Evolutionary conservation across 2,329 filamentous ascomycete genomes (phyloP).

Genomic region (Mycosphaerella arachidis): DNA sequence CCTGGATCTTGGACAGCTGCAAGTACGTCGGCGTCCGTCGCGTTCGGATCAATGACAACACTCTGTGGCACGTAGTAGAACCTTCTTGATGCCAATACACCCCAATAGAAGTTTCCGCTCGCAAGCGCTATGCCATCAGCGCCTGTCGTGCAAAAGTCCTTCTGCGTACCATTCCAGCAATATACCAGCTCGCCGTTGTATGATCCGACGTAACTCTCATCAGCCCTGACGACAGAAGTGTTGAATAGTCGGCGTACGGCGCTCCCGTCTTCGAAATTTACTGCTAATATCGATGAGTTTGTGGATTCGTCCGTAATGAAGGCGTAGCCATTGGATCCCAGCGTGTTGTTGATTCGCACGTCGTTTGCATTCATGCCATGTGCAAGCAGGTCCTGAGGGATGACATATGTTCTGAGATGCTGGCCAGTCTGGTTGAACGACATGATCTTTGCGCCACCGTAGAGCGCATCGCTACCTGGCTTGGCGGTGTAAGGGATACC

Average conservation of each 20-base stretch:
- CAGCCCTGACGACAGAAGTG: slow-evolving; percentile 36
- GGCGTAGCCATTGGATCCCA: slow-evolving; percentile 38
- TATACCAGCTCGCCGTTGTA: slow-evolving; percentile 32
- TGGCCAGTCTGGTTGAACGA: slow-evolving; percentile 36
- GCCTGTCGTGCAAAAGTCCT: slow-evolving; percentile 20
- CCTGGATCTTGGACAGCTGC: slow-evolving; percentile 38
- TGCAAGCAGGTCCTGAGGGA: slow-evolving; percentile 34
- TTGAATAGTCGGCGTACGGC: slow-evolving; percentile 37
- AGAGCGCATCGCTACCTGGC: slow-evolving; percentile 26
- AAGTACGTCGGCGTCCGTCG: slow-evolving; percentile 35
- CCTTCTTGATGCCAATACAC: slow-evolving; percentile 38
- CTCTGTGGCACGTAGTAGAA: slow-evolving; percentile 41
- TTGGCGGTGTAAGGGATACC: slow-evolving; percentile 33
- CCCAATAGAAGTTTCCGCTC: slow-evolving; percentile 42
- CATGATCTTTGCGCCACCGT: slow-evolving; percentile 41
- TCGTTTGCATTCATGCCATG: slow-evolving; percentile 41
- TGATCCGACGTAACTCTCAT: slow-evolving; percentile 38
- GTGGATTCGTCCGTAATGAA: slow-evolving; percentile 41
- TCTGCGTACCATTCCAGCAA: slow-evolving; percentile 26
- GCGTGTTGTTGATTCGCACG: slow-evolving; percentile 42
- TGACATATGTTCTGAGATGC: slow-evolving; percentile 36
- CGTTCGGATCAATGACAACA: slow-evolving; percentile 30
- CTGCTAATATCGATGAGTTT: slow-evolving; percentile 36
- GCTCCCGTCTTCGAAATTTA: slow-evolving; percentile 37
- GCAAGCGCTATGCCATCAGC: slow-evolving; percentile 36